These are phyloP conservation scores for Phaseolus lunatus DNA, from an alignment of 306 rosid genomes.

Conservation along the genomic window DNA sequence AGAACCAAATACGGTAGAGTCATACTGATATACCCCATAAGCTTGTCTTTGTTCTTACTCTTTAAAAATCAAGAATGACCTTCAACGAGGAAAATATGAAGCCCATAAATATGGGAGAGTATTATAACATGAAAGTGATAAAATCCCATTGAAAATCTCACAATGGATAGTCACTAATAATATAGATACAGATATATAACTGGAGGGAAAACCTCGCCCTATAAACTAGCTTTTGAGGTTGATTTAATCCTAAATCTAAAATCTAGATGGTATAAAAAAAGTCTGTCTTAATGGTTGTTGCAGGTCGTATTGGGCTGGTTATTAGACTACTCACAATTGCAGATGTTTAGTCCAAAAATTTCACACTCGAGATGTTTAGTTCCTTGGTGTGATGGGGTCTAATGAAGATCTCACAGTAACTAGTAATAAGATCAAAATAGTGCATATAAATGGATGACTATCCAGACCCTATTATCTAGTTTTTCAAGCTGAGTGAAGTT, in stretches of 20 bases:
- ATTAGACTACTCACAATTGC: not conserved
- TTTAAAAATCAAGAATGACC: slow-evolving; percentile 15
- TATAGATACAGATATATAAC: no score
- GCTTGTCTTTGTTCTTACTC: not conserved
- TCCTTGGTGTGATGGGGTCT: not conserved
- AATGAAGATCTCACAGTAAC: not conserved
- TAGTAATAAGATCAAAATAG: no score
- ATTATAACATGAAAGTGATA: not conserved
- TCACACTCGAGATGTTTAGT: no score
- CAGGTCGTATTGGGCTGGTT: not conserved
- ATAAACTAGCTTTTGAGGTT: not conserved
- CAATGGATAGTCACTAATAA: no score
- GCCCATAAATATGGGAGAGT: not conserved
- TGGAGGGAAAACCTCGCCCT: not conserved
- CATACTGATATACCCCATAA: not conserved
- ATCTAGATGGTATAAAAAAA: no score
- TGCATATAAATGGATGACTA: not conserved
- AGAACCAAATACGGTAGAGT: not conserved
- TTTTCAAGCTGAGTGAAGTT: not conserved
- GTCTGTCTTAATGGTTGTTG: not conserved
- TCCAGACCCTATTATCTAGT: not conserved
- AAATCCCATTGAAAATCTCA: not conserved
- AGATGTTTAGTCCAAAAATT: not conserved
- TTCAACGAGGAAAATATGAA: slow-evolving; percentile 16
- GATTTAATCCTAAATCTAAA: not conserved